phyloP scores from a whole-genome alignment of 176 grass and related monocot species.

The Phoenix roebelenii region DNA sequence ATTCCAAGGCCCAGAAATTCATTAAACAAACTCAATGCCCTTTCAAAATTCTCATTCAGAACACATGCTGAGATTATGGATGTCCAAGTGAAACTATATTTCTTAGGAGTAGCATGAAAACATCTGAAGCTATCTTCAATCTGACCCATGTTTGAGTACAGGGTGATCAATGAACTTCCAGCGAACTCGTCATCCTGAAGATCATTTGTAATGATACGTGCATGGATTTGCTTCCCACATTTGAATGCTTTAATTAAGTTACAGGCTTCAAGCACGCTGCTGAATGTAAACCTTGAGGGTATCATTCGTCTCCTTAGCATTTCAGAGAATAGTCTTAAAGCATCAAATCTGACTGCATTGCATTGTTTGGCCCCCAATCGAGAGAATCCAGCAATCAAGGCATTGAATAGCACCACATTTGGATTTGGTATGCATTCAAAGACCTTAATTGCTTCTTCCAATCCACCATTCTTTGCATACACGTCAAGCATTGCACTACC shows the following conservation, averaged over 20 bases:
- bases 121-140: conserved; percentile 47
- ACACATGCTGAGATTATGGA: conserved; percentile 62
- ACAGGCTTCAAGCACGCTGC: conserved; percentile 65
- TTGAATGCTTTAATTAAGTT: conserved; percentile 29
- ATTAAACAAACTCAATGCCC: conserved; percentile 45
- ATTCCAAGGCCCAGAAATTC: conserved; percentile 30
- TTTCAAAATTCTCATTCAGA: conserved; percentile 31
- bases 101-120: conserved; percentile 42
- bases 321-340: conserved; percentile 42
- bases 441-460: conserved; percentile 72
- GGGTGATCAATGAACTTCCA: conserved; percentile 42
- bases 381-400: conserved; percentile 77
- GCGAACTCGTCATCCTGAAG: conserved; percentile 54
- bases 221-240: conserved; percentile 70
- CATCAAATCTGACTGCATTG: conserved; percentile 30
- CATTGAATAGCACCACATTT: conserved; percentile 56
- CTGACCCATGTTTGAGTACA: conserved; percentile 42
- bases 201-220: conserved; percentile 44
- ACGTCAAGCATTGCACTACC: conserved; percentile 64
- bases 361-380: conserved; percentile 52
- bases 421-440: conserved; percentile 55
- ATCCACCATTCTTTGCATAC: conserved; percentile 70
- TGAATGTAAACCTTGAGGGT: conserved; percentile 58
- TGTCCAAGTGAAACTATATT: conserved; percentile 41
- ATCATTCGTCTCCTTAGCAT: conserved; percentile 51